Evolutionary conservation across 164 flowering plant species (phyloP).

Genomic region (Akebia trifoliata): DNA sequence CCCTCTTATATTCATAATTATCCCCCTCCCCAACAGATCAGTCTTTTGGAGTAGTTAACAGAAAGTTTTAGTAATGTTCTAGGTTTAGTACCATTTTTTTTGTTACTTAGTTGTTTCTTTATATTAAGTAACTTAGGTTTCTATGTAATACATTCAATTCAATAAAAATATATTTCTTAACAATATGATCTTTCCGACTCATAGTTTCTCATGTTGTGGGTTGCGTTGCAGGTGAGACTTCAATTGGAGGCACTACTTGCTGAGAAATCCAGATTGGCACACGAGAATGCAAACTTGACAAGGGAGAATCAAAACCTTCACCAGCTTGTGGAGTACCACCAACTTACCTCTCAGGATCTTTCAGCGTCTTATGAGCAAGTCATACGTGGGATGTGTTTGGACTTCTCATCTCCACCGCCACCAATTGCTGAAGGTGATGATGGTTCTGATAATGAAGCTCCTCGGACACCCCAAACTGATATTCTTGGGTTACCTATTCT

Average conservation of each 20-base stretch:
- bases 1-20: too few species aligned
- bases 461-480: slow-evolving; percentile 20
- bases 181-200: too few species aligned
- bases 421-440: slow-evolving; percentile 14
- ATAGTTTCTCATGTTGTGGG: not conserved
- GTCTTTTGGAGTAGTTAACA: too few species aligned
- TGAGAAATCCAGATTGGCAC: slow-evolving; percentile 83
- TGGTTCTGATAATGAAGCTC: slow-evolving; percentile 11
- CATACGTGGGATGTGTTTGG: slow-evolving; percentile 54
- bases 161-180: too few species aligned
- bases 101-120: too few species aligned
- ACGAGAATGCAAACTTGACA: slow-evolving; percentile 69
- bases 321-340: slow-evolving; percentile 92
- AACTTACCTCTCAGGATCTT: slow-evolving; percentile 59
- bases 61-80: too few species aligned
- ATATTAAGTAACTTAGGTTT: too few species aligned
- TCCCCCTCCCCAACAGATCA: too few species aligned
- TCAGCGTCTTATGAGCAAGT: slow-evolving; percentile 59
- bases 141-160: too few species aligned
- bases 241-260: slow-evolving; percentile 88
- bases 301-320: slow-evolving; percentile 88
- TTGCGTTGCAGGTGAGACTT: slow-evolving; percentile 70
- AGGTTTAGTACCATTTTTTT: too few species aligned
- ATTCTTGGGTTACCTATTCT: slow-evolving; percentile 25
- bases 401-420: slow-evolving; percentile 65